Evolutionary conservation across 106 monocot genomes (phyloP).

Genomic region (Gastrodia elata): DNA sequence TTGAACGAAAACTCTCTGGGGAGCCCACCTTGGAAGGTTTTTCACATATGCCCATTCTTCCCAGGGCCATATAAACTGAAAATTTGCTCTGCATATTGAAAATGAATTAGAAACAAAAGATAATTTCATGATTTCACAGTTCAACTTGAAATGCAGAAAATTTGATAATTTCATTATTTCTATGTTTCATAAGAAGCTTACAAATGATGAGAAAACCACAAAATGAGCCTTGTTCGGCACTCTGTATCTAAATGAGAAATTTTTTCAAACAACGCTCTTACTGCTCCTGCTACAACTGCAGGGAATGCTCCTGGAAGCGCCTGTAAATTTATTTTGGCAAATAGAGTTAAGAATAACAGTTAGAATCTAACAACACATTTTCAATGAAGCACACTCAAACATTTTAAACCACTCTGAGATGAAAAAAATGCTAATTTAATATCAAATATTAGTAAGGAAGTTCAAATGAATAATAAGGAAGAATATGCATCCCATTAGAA

Average conservation of each 20-base stretch:
- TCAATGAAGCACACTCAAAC: neutral
- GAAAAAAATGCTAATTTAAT: too few relatives aligned
- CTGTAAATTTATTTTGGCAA: constrained; percentile 17
- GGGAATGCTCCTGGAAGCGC: constrained; percentile 95
- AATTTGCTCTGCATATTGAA: constrained; percentile 60
- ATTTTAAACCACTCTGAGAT: too few relatives aligned
- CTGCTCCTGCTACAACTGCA: constrained; percentile 78
- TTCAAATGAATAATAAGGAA: too few relatives aligned
- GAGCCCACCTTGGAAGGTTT: constrained; percentile 88
- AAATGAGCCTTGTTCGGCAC: constrained; percentile 77
- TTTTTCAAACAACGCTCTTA: constrained; percentile 75
- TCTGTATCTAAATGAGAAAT: constrained; percentile 92
- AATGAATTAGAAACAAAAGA: neutral
- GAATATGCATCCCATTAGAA: too few relatives aligned
- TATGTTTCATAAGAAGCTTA: constrained; percentile 26
- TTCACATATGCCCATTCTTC: constrained; percentile 76
- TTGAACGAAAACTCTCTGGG: constrained; percentile 92
- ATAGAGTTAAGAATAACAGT: neutral
- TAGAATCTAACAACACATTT: neutral
- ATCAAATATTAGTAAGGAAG: too few relatives aligned
- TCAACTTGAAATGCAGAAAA: neutral
- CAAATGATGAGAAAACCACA: constrained; percentile 99
- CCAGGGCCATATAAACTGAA: constrained; percentile 86
- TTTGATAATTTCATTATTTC: neutral
- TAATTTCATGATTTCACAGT: neutral